phyloP scores from a whole-genome alignment of 352 stramenopile species.

The Bremia lactucae region DNA sequence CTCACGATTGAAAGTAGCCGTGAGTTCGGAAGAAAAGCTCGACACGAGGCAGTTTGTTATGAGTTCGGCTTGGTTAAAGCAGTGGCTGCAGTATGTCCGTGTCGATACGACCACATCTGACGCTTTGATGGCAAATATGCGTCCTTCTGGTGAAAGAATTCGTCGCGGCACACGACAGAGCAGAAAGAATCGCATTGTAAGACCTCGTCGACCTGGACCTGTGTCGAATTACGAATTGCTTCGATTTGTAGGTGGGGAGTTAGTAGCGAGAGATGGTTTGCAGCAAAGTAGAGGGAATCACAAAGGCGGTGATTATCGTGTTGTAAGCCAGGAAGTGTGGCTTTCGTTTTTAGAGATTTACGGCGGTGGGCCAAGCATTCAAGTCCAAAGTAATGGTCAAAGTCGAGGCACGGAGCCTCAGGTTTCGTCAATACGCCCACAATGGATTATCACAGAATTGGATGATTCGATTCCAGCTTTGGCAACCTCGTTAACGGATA shows the following conservation, averaged over 20 bases:
- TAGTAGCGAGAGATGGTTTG: conserved; percentile 34
- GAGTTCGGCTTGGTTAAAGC: conserved; percentile 45
- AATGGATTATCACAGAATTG: conserved; percentile 51
- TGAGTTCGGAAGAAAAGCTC: conserved; percentile 2
- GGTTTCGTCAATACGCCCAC: conserved; percentile 1
- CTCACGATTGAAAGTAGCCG: conserved; percentile 15
- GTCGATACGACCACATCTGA: conserved; percentile 23
- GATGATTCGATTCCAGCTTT: conserved; percentile 26
- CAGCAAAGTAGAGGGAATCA: conserved; percentile 31
- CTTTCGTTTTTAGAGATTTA: conserved; percentile 46
- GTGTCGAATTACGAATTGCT: conserved; percentile 59
- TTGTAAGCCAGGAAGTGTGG: conserved; percentile 65
- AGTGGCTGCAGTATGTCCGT: conserved; percentile 61
- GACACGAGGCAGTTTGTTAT: conserved; percentile 37
- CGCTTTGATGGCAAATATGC: not conserved
- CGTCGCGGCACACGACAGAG: not conserved
- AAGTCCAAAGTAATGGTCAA: too few relatives aligned
- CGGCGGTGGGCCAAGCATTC: conserved; percentile 52
- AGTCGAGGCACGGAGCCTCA: too few relatives aligned
- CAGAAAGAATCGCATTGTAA: conserved; percentile 9
- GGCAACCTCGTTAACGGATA: conserved; percentile 1
- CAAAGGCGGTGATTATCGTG: conserved; percentile 35
- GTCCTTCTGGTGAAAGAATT: conserved; percentile 3
- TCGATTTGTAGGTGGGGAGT: conserved; percentile 51
- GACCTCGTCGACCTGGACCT: conserved; percentile 30